Evolutionary conservation across 2,329 filamentous ascomycete species (phyloP), one percentile per base, ranked within the genome.

Genomic region (Nigrograna mackinnonii): DNA sequence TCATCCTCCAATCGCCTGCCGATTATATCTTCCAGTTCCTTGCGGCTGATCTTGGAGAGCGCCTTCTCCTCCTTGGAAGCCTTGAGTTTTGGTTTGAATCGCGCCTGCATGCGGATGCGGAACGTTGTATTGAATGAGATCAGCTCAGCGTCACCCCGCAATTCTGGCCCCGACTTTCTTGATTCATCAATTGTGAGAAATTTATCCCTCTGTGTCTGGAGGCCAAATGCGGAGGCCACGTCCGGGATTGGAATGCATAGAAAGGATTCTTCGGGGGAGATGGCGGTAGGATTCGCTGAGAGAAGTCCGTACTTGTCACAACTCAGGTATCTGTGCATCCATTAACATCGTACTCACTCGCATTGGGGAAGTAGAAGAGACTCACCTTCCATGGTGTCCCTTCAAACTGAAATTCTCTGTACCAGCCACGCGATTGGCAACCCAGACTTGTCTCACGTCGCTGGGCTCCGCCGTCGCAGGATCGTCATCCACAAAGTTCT

Each of bases 391-490:
- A 69, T 96, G 89, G 57, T 92, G 87, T 0, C 90, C 89, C 71
- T 96, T 96, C 68, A 99, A 88, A 44, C 87, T 87, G 55, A 89
- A 86, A 22, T 80, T 79, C 50, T 95, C 89, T 1, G 87, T 92
- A 3, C 92, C 92, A 1, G 86, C 82, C 11, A 96, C 85, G 53
- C 80, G 82, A 56, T 87, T 95, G 46, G 89, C 90, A 52, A 97
- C 83, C 89, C 92, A 99, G 13, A 99, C 94, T 73, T 96, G 91
- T 47, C 92, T 79, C 46, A 97, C 91, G 67, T 97, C 91, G 68
- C 96, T 91, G 37, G 94, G 94, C 71, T 99, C 94, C 6, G 92
- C 90, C 4, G 84, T 96, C n/a, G 79, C 68, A 3, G 89, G 81
- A 63, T 95, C 87, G 19, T 78, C 84, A 43, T 96, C 91, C 46